Conservation (phyloP, 2,329 filamentous ascomycete genomes). For the Harringtonia aguacate region DNA sequence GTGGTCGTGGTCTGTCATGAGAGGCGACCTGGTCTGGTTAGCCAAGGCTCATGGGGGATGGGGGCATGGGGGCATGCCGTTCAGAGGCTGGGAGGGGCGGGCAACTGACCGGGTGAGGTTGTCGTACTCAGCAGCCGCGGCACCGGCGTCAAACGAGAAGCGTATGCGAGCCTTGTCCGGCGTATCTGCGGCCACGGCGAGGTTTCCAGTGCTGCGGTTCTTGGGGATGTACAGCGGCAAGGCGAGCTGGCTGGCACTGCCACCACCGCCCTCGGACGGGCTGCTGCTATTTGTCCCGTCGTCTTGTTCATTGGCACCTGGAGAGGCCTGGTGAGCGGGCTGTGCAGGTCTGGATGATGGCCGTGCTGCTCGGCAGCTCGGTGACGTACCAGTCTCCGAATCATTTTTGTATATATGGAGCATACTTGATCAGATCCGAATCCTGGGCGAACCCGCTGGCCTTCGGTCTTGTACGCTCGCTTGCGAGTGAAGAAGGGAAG, state of each 20-base stretch:
- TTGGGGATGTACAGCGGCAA: conserved; percentile 45
- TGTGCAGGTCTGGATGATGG: neutral
- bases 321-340: neutral
- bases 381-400: conserved; percentile 33
- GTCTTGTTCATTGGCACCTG: conserved; percentile 29
- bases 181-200: conserved; percentile 36
- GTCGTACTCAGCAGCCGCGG: conserved; percentile 53
- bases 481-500: too few species aligned
- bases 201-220: conserved; percentile 55
- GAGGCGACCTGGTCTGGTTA: conserved; percentile 51
- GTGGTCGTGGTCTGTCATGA: conserved; percentile 80
- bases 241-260: conserved; percentile 25
- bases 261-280: neutral
- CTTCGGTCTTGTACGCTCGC: too few species aligned
- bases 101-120: conserved; percentile 59
- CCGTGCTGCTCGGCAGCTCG: neutral
- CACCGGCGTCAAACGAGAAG: conserved; percentile 66
- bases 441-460: neutral
- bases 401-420: conserved; percentile 30
- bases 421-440: conserved; percentile 27
- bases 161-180: conserved; percentile 53
- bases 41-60: too few species aligned
- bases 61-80: too few species aligned
- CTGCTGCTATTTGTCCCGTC: conserved; percentile 20
- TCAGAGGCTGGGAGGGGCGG: neutral